Percentiles rank a stretch among this genome's conserved stretches.
phyloP scores from a whole-genome alignment of 192 early-diverging fungal genomes.

The Haplosporangium gracile region DNA sequence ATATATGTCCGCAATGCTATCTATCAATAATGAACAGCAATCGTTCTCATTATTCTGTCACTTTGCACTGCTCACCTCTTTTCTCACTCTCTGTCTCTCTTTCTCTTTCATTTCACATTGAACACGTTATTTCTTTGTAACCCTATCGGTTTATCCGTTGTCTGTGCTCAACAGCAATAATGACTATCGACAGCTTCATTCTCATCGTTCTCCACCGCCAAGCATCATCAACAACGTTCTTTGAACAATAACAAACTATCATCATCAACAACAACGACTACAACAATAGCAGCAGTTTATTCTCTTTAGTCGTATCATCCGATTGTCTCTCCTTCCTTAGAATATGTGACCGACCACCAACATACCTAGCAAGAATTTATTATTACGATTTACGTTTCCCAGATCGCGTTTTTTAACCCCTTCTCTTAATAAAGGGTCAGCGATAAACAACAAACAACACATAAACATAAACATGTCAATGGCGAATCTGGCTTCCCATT shows the following conservation, averaged over 20 bases:
- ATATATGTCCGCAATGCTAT: background rate
- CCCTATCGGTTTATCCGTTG: background rate
- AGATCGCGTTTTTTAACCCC: background rate
- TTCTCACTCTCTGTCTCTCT: background rate
- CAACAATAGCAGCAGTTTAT: background rate
- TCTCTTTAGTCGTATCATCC: background rate
- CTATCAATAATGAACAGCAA: background rate
- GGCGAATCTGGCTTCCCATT: slow-evolving; percentile 11
- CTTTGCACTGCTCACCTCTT: background rate
- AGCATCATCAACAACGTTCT: background rate
- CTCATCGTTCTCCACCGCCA: background rate
- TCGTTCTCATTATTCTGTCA: background rate
- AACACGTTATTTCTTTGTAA: background rate
- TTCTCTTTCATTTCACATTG: background rate
- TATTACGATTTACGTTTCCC: background rate
- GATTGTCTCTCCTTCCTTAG: background rate
- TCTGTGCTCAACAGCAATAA: background rate
- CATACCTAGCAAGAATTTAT: background rate
- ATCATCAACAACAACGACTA: background rate
- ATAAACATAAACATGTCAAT: background rate
- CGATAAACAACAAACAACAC: background rate
- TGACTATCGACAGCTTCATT: background rate
- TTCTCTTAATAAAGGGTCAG: background rate
- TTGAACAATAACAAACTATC: background rate
- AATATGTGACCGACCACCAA: background rate